Evolutionary conservation across 1,139 yeast genomes (phyloP).

Genomic region (Yamadazyma conglobata): DNA sequence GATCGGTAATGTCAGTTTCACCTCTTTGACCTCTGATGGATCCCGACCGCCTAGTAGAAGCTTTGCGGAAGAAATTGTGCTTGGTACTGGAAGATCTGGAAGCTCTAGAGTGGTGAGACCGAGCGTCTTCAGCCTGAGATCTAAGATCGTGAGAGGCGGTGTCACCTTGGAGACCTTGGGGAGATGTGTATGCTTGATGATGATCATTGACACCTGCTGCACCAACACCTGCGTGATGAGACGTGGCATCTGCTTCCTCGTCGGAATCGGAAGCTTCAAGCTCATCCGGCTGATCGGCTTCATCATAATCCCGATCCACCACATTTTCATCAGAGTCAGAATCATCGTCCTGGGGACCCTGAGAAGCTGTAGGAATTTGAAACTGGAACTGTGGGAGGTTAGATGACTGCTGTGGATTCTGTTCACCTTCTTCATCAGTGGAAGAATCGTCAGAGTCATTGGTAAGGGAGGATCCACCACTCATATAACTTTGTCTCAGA

Average conservation of each 20-base stretch:
- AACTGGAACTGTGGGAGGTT: conserved; percentile 9
- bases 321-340: conserved; percentile 1
- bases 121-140: neutral
- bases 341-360: neutral
- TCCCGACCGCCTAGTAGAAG: conserved; percentile 9
- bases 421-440: conserved; percentile 3
- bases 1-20: conserved; percentile 24
- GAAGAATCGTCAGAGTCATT: conserved; percentile 14
- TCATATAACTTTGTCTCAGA: conserved; percentile 24
- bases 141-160: neutral
- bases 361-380: conserved; percentile 1
- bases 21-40: conserved; percentile 5
- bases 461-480: conserved; percentile 25
- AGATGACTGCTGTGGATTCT: neutral
- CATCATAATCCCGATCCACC: conserved; percentile 1
- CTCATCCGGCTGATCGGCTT: conserved; percentile 8
- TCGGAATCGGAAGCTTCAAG: conserved; percentile 11
- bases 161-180: too few relatives aligned
- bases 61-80: conserved; percentile 13
- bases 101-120: conserved; percentile 7
- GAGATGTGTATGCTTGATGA: too few relatives aligned
- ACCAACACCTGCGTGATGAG: too few relatives aligned
- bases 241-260: conserved; percentile 3
- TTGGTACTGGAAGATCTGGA: conserved; percentile 3
- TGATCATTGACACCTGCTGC: too few relatives aligned